These are phyloP conservation scores for Exophiala oligosperma DNA, from an alignment of 2,329 filamentous ascomycete genomes.

Conservation along the genomic window DNA sequence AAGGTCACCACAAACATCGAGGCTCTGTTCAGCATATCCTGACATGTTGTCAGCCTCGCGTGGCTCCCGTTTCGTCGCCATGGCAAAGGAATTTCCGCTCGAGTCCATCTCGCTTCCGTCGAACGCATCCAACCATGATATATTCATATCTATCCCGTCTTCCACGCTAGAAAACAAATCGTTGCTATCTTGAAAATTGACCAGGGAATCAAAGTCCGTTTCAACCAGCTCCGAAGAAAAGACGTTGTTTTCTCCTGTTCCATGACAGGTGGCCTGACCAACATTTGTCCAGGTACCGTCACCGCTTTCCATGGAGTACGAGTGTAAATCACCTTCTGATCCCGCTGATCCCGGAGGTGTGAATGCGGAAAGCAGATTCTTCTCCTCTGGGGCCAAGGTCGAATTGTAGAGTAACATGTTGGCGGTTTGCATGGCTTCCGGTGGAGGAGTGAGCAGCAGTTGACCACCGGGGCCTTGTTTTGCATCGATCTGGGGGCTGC, in stretches of 20 bases:
- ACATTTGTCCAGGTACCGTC: slow-evolving; percentile 15
- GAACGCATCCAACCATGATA: slow-evolving; percentile 27
- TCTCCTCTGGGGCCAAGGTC: slow-evolving; percentile 22
- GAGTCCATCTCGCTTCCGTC: slow-evolving; percentile 15
- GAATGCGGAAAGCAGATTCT: slow-evolving; percentile 21
- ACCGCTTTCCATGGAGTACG: slow-evolving; percentile 18
- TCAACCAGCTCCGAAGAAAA: slow-evolving; percentile 32
- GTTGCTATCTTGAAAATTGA: slow-evolving; percentile 45
- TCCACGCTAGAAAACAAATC: slow-evolving; percentile 16
- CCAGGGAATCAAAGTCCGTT: slow-evolving; percentile 47
- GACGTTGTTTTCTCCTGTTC: background rate
- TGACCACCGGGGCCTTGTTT: slow-evolving; percentile 5
- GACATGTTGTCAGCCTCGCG: slow-evolving; percentile 2
- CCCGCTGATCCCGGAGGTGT: slow-evolving; percentile 23
- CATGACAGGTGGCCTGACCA: slow-evolving; percentile 3
- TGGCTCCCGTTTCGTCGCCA: slow-evolving; percentile 6
- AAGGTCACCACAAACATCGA: slow-evolving; percentile 13
- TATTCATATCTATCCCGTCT: slow-evolving; percentile 22
- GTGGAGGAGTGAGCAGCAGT: slow-evolving; percentile 27
- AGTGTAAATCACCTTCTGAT: slow-evolving; percentile 18
- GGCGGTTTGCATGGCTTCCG: slow-evolving; percentile 26
- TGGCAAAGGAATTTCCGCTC: slow-evolving; percentile 4
- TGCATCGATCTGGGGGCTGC: background rate
- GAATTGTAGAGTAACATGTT: slow-evolving; percentile 21
- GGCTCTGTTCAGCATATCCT: slow-evolving; percentile 17